Evolutionary conservation across 192 early-diverging fungal genomes (phyloP).

Genomic region (Piromyces sp.): DNA sequence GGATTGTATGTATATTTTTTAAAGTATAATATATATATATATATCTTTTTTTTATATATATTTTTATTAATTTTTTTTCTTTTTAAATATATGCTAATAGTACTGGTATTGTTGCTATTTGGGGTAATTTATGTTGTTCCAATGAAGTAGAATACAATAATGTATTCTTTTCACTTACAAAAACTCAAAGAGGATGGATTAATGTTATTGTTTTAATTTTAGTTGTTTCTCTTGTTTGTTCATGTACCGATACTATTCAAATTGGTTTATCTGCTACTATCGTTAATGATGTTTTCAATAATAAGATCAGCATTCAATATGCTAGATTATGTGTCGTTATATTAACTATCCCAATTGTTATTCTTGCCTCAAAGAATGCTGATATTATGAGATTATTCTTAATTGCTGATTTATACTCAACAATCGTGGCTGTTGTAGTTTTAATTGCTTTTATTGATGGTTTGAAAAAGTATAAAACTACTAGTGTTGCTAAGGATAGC

Average conservation of each 20-base stretch:
- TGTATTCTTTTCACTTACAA: conserved; percentile 50
- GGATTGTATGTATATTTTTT: background rate
- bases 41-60: background rate
- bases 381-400: background rate
- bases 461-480: background rate
- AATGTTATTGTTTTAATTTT: conserved; percentile 34
- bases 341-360: conserved; percentile 18
- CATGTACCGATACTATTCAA: conserved; percentile 48
- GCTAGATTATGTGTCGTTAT: conserved; percentile 18
- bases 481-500: background rate
- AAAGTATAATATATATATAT: no score
- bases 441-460: background rate
- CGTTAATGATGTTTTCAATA: conserved; percentile 30
- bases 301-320: conserved; percentile 19
- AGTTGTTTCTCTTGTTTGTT: conserved; percentile 44
- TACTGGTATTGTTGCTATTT: conserved; percentile 42
- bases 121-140: conserved; percentile 33
- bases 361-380: background rate
- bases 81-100: conserved; percentile 13
- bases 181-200: conserved; percentile 36
- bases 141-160: conserved; percentile 25
- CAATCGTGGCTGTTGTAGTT: background rate
- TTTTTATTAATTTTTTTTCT: background rate
- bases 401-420: background rate
- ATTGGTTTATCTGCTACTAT: conserved; percentile 43